Evolutionary conservation across 1,139 yeast species (phyloP).

Genomic region (Magnusiomyces sp.): DNA sequence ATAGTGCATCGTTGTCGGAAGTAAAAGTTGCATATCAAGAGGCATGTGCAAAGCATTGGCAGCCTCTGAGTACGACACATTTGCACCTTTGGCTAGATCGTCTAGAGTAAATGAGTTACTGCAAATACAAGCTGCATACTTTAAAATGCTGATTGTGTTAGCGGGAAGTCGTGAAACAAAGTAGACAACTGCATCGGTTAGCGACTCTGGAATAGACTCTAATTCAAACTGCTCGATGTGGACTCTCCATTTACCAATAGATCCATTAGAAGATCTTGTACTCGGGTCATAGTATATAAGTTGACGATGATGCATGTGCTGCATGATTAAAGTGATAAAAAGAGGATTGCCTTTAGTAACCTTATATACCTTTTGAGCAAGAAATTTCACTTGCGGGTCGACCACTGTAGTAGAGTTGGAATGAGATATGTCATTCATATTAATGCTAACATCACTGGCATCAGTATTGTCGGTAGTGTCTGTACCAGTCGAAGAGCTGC

Average conservation of each 20-base stretch:
- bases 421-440: neutral
- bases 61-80: constrained; percentile 29
- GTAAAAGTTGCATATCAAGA: constrained; percentile 32
- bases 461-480: too few species aligned
- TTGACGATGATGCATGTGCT: constrained; percentile 21
- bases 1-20: constrained; percentile 40
- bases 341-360: constrained; percentile 29
- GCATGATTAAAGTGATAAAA: constrained; percentile 20
- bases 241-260: constrained; percentile 25
- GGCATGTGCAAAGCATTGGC: constrained; percentile 33
- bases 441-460: too few species aligned
- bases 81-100: constrained; percentile 39
- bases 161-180: constrained; percentile 23
- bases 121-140: constrained; percentile 41
- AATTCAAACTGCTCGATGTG: constrained; percentile 22
- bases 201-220: constrained; percentile 20
- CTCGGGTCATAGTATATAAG: constrained; percentile 21
- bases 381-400: constrained; percentile 25
- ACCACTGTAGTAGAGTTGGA: neutral
- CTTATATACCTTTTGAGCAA: constrained; percentile 23
- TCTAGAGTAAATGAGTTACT: constrained; percentile 39
- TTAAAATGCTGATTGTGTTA: constrained; percentile 28
- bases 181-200: constrained; percentile 23
- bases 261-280: constrained; percentile 20
- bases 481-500: neutral